Percentiles rank a stretch among this genome's conserved stretches.
phyloP scores from a whole-genome alignment of 495 filamentous ascomycete genomes.

The Trichoderma orchidacearum region DNA sequence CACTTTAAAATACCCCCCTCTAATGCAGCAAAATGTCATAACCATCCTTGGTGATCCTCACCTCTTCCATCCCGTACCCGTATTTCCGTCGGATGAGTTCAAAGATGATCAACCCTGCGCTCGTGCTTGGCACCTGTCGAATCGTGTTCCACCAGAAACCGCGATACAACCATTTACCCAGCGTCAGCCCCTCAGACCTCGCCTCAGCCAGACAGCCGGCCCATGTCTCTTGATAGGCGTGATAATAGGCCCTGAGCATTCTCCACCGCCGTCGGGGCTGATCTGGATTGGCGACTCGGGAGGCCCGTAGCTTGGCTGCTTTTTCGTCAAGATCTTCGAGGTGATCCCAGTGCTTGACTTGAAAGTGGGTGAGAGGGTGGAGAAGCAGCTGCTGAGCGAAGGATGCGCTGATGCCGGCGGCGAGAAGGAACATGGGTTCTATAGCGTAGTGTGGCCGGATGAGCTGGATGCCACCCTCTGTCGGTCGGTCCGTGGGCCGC shows the following conservation, averaged over 20 bases:
- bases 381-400: conserved; percentile 66
- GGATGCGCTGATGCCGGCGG: conserved; percentile 65
- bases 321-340: conserved; percentile 59
- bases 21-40: conserved; percentile 58
- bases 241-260: conserved; percentile 56
- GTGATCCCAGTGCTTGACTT: conserved; percentile 64
- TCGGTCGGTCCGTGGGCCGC: conserved; percentile 13
- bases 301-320: conserved; percentile 31
- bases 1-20: conserved; percentile 2
- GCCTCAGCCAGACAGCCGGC: conserved; percentile 54
- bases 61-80: conserved; percentile 51
- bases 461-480: conserved; percentile 12
- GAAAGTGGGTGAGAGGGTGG: conserved; percentile 62
- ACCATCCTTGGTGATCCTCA: conserved; percentile 42
- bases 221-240: conserved; percentile 65
- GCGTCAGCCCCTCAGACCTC: conserved; percentile 40
- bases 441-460: conserved; percentile 78
- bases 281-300: conserved; percentile 12
- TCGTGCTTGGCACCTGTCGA: conserved; percentile 76
- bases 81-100: conserved; percentile 76
- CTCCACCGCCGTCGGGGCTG: conserved; percentile 17
- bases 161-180: conserved; percentile 60
- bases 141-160: conserved; percentile 65
- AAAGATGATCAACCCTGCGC: conserved; percentile 80
- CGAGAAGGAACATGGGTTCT: conserved; percentile 67